Evolutionary conservation across 208 protist genomes (phyloP), one percentile per base, ranked within the genome.

Genomic region (Crithidia thermophila): DNA sequence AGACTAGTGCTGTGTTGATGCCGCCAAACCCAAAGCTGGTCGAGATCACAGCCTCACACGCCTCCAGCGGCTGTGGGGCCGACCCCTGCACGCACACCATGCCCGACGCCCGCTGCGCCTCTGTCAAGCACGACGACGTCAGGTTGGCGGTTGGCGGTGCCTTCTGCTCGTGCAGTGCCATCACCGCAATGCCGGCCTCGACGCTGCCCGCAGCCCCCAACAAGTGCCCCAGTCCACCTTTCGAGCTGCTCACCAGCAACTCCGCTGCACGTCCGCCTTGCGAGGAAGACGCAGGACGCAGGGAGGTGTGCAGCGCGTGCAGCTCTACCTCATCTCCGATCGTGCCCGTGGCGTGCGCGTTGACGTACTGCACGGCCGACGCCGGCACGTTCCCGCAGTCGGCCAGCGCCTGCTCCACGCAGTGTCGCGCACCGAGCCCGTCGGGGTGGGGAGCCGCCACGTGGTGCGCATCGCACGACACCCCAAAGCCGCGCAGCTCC

Each of bases 1-100:
- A 94, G 7, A 97, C 77, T 56, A 97, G 64, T 4, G 88, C 84
- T 0, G 90, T 90, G 74, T 99, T 99, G n/a, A 97, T 90, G 25
- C 98, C 98, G 25, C 98, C 98, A 76, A 99, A 99, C 6, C 98
- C 98, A 81, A 99, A 99, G 49, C 94, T 98, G 39, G 98, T 99
- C 11, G 90, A 98, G 47, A 99, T 75, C 1, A 84, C 84, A 4
- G 82, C 84, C 1, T 94, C 72, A 39, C 73, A 66, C 23, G 68
- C 27, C 59, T 65, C 42, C 56, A 75, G 39, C 23, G 25, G 31
- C 14, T 69, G 51, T 16, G 73, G 57, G 2, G 61, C 23, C 2
- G 5, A 36, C n/a, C 56, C 61, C 43, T 59, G 57, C 16, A 85
- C 68, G 21, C 62, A 67, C 34, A 79, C 37, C 33, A 67, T 33